Percentiles rank a stretch among this genome's conserved stretches.
Conservation (phyloP, 2,329 filamentous ascomycete genomes). For the Diplodia sapinea region DNA sequence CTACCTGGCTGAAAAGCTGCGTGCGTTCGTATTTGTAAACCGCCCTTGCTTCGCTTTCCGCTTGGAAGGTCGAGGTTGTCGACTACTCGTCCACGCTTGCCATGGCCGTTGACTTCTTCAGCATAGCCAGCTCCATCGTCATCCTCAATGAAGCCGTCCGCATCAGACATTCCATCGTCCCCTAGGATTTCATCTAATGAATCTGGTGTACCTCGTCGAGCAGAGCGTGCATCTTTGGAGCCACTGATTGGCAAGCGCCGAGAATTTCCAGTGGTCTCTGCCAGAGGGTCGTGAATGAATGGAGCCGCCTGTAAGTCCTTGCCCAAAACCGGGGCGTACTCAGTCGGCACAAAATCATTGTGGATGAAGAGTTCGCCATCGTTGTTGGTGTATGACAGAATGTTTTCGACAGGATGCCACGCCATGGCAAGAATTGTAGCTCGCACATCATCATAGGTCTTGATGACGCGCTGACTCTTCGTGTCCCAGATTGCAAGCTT, state of each 20-base stretch:
- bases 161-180: conserved; percentile 62
- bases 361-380: conserved; percentile 95
- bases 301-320: conserved; percentile 74
- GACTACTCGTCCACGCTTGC: conserved; percentile 64
- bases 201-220: conserved; percentile 69
- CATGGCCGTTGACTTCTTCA: conserved; percentile 63
- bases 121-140: conserved; percentile 94
- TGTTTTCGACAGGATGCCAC: conserved; percentile 91
- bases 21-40: conserved; percentile 72
- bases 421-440: conserved; percentile 82
- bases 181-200: conserved; percentile 84
- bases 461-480: conserved; percentile 80
- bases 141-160: conserved; percentile 87
- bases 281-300: conserved; percentile 80
- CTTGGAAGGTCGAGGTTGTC: conserved; percentile 49
- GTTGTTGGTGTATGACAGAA: conserved; percentile 87
- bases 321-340: conserved; percentile 56
- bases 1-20: conserved; percentile 90
- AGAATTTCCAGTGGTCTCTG: conserved; percentile 71
- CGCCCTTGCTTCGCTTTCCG: conserved; percentile 59
- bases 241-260: conserved; percentile 60
- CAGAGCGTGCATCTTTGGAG: conserved; percentile 57
- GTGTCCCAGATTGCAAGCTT: conserved; percentile 86
- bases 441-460: conserved; percentile 71
- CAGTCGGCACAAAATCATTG: conserved; percentile 65